Evolutionary conservation across 495 filamentous ascomycete genomes (phyloP), one percentile per base, ranked within the genome.

Genomic region (Clavariopsis aquatica): DNA sequence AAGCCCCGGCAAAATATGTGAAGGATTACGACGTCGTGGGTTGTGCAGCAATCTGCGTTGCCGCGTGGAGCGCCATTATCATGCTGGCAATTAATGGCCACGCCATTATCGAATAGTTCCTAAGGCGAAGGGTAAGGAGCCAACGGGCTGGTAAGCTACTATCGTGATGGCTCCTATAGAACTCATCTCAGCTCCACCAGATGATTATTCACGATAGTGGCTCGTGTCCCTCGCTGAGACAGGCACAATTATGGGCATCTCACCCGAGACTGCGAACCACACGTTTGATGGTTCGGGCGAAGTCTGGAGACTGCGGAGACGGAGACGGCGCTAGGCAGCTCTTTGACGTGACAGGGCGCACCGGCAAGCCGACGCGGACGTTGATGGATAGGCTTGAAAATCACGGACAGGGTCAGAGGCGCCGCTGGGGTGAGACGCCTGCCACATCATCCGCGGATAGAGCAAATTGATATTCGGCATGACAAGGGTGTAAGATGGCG

Each of bases 11-110:
- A 67, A 52, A 67, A 67, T 57, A n/a, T 26, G n/a, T 22, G 19
- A 38, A 57, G 36, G 61, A 58, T 46, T 67, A 67, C 58, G 64
- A 66, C 46, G 24, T 55, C 15, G 23, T 26, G 1, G 41, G 36
- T 29, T 38, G 51, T 27, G 23, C 56, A 55, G 56, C 34, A 34
- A 59, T 38, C 20, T 51, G 52, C n/a, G 22, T 58, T 67, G 27
- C 64, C 64, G 64, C 64, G 64, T 24, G 51, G 51, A 67, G 64
- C 64, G 64, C 64, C 64, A 57, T 29, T 51, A 51, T 56, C 22
- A 20, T 23, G 24, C 2, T n/a, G 56, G 22, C 29, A 9, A 51
- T 9, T 52, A 63, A 27, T 36, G 41, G 51, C 49, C 45, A 34
- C 19, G 8, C 17, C 3, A 27, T 41, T 26, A 23, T 38, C 34